A percentile compares a stretch with the other conserved stretches of the same genome.
These are phyloP conservation scores for Starmera pachycereana DNA, from an alignment of 805 yeast species.

Conservation along the genomic window DNA sequence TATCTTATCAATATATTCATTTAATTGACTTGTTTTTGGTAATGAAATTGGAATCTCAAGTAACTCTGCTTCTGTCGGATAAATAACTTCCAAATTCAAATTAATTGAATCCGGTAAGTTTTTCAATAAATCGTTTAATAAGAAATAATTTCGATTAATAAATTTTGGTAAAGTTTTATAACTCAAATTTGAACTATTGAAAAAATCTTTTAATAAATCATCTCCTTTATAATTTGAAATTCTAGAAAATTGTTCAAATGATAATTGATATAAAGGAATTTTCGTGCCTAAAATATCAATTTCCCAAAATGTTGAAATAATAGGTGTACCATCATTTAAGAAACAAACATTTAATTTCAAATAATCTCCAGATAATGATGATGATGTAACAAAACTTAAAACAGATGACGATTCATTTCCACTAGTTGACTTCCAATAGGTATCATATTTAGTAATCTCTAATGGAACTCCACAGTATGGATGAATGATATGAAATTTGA, in stretches of 20 bases:
- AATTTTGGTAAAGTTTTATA: conserved; percentile 16
- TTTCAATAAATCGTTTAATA: conserved; percentile 49
- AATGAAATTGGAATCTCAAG: conserved; percentile 29
- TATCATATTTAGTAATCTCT: conserved; percentile 87
- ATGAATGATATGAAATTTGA: conserved; percentile 72
- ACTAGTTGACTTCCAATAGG: conserved; percentile 92
- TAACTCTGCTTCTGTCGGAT: conserved; percentile 52
- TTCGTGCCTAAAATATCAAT: conserved; percentile 40
- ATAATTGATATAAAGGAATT: conserved; percentile 51
- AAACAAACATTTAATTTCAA: conserved; percentile 58
- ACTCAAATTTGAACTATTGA: conserved; percentile 13
- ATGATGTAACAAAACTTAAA: conserved; percentile 78
- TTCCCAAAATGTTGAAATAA: conserved; percentile 63
- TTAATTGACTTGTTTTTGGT: conserved; percentile 39
- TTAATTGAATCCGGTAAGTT: conserved; percentile 50
- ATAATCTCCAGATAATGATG: conserved; percentile 79
- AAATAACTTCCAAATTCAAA: conserved; percentile 63
- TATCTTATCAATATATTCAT: conserved; percentile 66
- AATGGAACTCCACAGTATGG: conserved; percentile 82
- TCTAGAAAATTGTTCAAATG: conserved; percentile 21
- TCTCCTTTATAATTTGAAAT: conserved; percentile 19
- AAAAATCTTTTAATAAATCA: conserved; percentile 8
- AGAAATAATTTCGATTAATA: conserved; percentile 36
- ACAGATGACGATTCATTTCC: conserved; percentile 26
- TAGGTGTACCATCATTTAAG: conserved; percentile 76